phyloP scores from a whole-genome alignment of 176 grass and related monocot species.

The Bolboschoenus planiculmis region DNA sequence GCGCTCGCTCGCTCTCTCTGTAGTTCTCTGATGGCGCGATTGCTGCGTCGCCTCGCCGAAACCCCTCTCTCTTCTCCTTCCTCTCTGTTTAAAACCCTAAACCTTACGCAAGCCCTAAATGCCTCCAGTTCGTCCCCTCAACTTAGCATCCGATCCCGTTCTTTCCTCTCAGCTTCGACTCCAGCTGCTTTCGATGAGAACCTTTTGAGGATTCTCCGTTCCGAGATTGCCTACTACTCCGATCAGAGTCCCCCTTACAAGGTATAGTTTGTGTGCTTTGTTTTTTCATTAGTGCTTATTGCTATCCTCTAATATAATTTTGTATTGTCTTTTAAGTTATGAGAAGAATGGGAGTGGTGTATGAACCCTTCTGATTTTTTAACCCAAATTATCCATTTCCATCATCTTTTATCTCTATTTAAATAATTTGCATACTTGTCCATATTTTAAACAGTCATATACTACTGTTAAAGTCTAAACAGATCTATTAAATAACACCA shows the following conservation, averaged over 20 bases:
- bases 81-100: conserved; percentile 10
- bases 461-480: neutral
- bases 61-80: neutral
- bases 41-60: conserved; percentile 18
- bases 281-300: neutral
- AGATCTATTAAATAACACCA: neutral
- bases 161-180: conserved; percentile 2
- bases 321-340: neutral
- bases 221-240: conserved; percentile 63
- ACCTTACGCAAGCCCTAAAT: neutral
- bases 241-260: conserved; percentile 42
- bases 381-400: neutral
- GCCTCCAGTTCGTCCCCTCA: neutral
- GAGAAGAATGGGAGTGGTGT: neutral
- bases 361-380: neutral
- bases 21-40: conserved; percentile 2
- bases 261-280: conserved; percentile 26
- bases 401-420: neutral
- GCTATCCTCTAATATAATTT: neutral
- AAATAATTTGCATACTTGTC: neutral
- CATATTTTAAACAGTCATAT: too few species aligned
- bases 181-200: conserved; percentile 42
- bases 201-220: conserved; percentile 55
- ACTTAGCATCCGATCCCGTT: neutral
- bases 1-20: too few species aligned